Conservation (phyloP, 768 basidiomycete species). For the Boletus tylopilopsis region DNA sequence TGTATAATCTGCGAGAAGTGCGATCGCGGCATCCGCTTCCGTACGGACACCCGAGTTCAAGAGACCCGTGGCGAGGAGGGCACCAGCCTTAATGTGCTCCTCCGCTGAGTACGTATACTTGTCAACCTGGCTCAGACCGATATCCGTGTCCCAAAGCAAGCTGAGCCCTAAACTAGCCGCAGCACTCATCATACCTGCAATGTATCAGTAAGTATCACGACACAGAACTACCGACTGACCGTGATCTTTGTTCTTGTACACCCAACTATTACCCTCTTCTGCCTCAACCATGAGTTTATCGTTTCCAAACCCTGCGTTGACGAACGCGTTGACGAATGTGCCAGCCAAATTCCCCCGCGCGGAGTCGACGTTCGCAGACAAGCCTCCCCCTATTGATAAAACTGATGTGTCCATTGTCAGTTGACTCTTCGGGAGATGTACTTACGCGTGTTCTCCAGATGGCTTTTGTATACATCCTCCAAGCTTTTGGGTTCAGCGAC, state of each 20-base stretch:
- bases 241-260: conserved; percentile 99
- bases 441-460: conserved; percentile 86
- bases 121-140: conserved; percentile 91
- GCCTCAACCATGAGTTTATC: conserved; percentile 98
- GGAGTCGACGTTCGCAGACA: conserved; percentile 81
- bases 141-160: conserved; percentile 94
- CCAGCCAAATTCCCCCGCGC: conserved; percentile 93
- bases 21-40: conserved; percentile 90
- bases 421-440: background rate
- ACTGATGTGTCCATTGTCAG: background rate
- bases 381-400: conserved; percentile 48
- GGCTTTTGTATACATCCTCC: conserved; percentile 97
- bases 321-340: conserved; percentile 98
- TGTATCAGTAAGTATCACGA: conserved; percentile 1
- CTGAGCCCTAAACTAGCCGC: conserved; percentile 91
- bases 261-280: conserved; percentile 95
- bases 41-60: conserved; percentile 86
- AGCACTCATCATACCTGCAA: conserved; percentile 89
- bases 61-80: conserved; percentile 91
- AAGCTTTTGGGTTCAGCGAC: conserved; percentile 86
- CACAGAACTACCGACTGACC: conserved; percentile 44
- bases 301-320: conserved; percentile 97
- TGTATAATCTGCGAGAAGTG: conserved; percentile 85
- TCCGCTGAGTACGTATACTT: conserved; percentile 96
- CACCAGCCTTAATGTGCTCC: conserved; percentile 97